Conservation (phyloP, 257 asterid species). For the Rauvolfia tetraphylla region DNA sequence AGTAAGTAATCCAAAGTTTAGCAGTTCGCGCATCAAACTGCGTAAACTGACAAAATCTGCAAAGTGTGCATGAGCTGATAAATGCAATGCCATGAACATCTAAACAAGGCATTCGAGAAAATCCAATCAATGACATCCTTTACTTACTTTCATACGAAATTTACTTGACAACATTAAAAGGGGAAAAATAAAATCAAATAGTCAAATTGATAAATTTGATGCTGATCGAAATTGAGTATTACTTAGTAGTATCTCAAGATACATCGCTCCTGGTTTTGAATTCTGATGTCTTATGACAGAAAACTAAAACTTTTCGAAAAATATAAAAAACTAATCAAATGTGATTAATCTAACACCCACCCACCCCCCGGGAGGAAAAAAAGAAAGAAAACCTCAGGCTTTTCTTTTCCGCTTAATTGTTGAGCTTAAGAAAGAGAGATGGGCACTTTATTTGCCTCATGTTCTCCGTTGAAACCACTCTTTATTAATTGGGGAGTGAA, state of each 20-base stretch:
- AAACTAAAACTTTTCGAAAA: not conserved
- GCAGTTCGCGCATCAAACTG: slow-evolving; percentile 38
- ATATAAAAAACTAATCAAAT: not conserved
- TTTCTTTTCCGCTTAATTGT: not conserved
- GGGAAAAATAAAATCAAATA: not conserved
- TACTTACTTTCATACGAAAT: not conserved
- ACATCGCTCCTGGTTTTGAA: not conserved
- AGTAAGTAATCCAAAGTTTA: slow-evolving; percentile 27
- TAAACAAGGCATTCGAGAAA: not conserved
- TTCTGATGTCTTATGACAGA: not conserved
- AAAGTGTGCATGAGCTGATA: not conserved
- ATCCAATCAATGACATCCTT: not conserved
- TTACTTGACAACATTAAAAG: not conserved
- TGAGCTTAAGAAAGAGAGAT: not conserved
- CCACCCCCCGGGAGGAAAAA: too few species aligned
- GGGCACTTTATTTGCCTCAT: not conserved
- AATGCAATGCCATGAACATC: not conserved
- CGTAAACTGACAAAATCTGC: slow-evolving; percentile 48
- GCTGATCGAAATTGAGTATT: not conserved
- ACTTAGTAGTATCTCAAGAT: not conserved
- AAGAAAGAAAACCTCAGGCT: not conserved
- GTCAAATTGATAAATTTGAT: not conserved
- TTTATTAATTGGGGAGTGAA: not conserved
- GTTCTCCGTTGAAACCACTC: not conserved
- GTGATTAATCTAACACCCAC: not conserved